These are phyloP conservation scores for Collybia sordida DNA, from an alignment of 768 basidiomycete genomes.

Conservation along the genomic window DNA sequence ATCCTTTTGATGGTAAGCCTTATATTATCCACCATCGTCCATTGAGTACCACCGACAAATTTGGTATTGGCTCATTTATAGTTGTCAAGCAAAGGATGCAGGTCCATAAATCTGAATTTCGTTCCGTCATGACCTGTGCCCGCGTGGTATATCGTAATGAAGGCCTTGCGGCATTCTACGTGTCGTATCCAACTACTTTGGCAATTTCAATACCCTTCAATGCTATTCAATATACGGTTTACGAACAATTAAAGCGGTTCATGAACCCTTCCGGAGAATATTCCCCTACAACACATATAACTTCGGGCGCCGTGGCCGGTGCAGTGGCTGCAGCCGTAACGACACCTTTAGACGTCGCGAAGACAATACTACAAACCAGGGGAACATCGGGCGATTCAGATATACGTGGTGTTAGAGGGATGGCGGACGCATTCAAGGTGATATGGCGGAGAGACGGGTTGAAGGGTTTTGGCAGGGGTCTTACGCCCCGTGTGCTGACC, in stretches of 20 bases:
- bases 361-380: slow-evolving; percentile 94
- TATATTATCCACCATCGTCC: no score
- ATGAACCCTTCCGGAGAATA: slow-evolving; percentile 87
- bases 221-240: slow-evolving; percentile 95
- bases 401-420: slow-evolving; percentile 81
- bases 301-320: slow-evolving; percentile 90
- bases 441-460: slow-evolving; percentile 86
- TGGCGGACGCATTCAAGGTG: slow-evolving; percentile 85
- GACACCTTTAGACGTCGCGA: slow-evolving; percentile 95
- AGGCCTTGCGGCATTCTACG: slow-evolving; percentile 90
- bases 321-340: slow-evolving; percentile 94
- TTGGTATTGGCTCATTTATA: slow-evolving; percentile 26
- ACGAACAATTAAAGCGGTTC: slow-evolving; percentile 86
- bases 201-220: slow-evolving; percentile 98
- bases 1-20: slow-evolving; percentile 92
- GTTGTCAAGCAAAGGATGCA: slow-evolving; percentile 99
- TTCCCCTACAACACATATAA: slow-evolving; percentile 90
- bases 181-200: slow-evolving; percentile 97
- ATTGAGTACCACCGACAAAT: slow-evolving; percentile 2
- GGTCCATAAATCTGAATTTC: slow-evolving; percentile 89
- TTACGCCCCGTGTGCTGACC: slow-evolving; percentile 89
- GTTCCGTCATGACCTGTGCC: slow-evolving; percentile 84
- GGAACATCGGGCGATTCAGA: slow-evolving; percentile 85
- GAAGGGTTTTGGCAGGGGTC: slow-evolving; percentile 82
- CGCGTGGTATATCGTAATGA: slow-evolving; percentile 81